Percentiles rank a stretch among this genome's conserved stretches.
phyloP scores from a whole-genome alignment of 805 yeast genomes.

The Cyberlindnera mrakii region DNA sequence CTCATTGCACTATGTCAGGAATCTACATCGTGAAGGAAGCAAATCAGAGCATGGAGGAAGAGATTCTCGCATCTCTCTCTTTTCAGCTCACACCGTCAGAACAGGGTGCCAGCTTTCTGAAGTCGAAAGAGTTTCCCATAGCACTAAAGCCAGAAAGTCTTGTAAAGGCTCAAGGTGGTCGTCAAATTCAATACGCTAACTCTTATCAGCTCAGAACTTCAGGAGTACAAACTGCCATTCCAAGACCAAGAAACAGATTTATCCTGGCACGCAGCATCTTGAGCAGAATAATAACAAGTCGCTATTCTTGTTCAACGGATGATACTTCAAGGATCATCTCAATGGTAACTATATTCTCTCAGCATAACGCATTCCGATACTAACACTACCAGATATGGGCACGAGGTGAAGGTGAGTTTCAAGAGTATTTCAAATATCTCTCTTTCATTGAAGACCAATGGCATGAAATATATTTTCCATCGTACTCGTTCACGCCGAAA shows the following conservation, averaged over 20 bases:
- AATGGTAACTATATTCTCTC: constrained; percentile 4
- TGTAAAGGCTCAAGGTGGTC: too few relatives aligned
- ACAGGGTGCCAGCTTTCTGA: too few relatives aligned
- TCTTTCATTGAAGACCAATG: constrained; percentile 8
- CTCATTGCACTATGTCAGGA: too few relatives aligned
- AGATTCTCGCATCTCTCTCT: too few relatives aligned
- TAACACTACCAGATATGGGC: constrained; percentile 3
- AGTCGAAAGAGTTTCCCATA: too few relatives aligned
- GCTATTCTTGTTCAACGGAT: neutral
- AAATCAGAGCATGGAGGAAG: too few relatives aligned
- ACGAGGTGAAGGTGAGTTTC: neutral
- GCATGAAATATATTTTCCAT: constrained; percentile 10
- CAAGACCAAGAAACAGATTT: constrained; percentile 13
- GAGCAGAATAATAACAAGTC: constrained; percentile 3
- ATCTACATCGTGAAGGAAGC: too few relatives aligned
- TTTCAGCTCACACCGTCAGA: too few relatives aligned
- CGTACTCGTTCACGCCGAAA: constrained; percentile 8
- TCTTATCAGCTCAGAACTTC: too few relatives aligned
- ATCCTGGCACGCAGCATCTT: constrained; percentile 12
- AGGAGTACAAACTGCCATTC: too few relatives aligned
- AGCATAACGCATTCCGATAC: neutral
- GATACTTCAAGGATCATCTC: constrained; percentile 10
- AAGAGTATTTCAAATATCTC: constrained; percentile 8
- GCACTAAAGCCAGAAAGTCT: too few relatives aligned
- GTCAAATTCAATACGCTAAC: too few relatives aligned